phyloP scores from a whole-genome alignment of 2,329 filamentous ascomycete genomes.

The Corynespora cassiicola region DNA sequence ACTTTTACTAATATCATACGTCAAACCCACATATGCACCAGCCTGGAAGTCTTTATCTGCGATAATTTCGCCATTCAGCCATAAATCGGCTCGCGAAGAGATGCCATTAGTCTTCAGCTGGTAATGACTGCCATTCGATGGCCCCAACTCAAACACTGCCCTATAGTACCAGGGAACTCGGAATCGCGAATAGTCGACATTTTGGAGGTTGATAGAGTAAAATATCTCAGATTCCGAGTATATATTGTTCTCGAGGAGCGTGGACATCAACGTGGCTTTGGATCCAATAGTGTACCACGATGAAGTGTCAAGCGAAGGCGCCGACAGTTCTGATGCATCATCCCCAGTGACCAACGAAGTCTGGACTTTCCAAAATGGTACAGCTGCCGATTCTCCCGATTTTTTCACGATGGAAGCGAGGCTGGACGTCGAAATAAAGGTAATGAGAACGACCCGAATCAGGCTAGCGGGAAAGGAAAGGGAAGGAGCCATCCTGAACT shows the following conservation, averaged over 20 bases:
- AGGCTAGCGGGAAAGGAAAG: too few relatives aligned
- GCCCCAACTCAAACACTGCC: constrained; percentile 52
- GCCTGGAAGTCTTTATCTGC: constrained; percentile 57
- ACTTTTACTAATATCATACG: constrained; percentile 60
- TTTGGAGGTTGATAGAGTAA: constrained; percentile 59
- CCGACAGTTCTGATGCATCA: constrained; percentile 23
- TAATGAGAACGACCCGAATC: too few relatives aligned
- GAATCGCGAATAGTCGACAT: constrained; percentile 57
- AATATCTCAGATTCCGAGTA: constrained; percentile 63
- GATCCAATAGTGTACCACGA: constrained; percentile 60
- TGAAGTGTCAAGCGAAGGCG: constrained; percentile 50
- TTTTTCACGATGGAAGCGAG: constrained; percentile 9
- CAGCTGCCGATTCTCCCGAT: constrained; percentile 12
- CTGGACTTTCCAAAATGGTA: constrained; percentile 28
- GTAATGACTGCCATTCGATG: constrained; percentile 49
- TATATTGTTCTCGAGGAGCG: constrained; percentile 59
- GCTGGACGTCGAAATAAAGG: background rate
- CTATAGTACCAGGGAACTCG: constrained; percentile 66
- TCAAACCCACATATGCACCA: constrained; percentile 64
- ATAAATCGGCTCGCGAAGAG: constrained; percentile 66
- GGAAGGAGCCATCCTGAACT: too few relatives aligned
- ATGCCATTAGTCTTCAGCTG: constrained; percentile 66
- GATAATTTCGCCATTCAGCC: constrained; percentile 62
- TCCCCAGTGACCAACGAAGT: constrained; percentile 17
- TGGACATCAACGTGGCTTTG: constrained; percentile 63